Conservation (phyloP, 345 rosid species). For the Aquilaria malaccensis region DNA sequence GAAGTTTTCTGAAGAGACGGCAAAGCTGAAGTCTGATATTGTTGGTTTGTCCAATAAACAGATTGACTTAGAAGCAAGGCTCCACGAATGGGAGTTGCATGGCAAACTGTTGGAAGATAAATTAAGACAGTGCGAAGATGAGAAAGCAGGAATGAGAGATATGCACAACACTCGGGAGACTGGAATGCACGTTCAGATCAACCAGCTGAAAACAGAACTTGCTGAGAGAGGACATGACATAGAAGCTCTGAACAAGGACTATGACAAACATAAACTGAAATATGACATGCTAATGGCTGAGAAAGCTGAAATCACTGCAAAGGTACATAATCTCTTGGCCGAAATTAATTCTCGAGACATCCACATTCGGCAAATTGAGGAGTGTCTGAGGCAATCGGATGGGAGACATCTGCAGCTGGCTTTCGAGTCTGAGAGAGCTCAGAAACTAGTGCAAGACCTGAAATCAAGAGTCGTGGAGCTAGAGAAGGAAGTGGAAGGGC, state of each 20-base stretch:
- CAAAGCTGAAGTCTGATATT: constrained; percentile 41
- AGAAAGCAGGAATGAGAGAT: constrained; percentile 27
- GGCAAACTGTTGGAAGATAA: constrained; percentile 34
- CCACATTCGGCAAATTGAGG: constrained; percentile 34
- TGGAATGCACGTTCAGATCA: constrained; percentile 23
- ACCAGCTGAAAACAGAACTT: constrained; percentile 33
- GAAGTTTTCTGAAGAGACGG: constrained; percentile 45
- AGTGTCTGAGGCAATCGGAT: constrained; percentile 28
- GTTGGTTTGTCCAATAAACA: constrained; percentile 34
- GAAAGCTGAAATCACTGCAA: constrained; percentile 37
- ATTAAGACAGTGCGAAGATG: constrained; percentile 25
- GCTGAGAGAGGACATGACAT: constrained; percentile 22
- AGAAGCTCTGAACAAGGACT: constrained; percentile 34
- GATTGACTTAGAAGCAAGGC: constrained; percentile 25
- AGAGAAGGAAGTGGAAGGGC: constrained; percentile 47
- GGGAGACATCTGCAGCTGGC: constrained; percentile 26
- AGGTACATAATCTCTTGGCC: constrained; percentile 34
- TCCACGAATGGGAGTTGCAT: constrained; percentile 37
- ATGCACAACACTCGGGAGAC: constrained; percentile 19
- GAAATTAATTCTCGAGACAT: constrained; percentile 37
- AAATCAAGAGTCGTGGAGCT: constrained; percentile 33
- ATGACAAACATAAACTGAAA: constrained; percentile 30
- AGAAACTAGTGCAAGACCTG: constrained; percentile 28
- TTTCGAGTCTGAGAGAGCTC: constrained; percentile 23
- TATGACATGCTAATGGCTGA: constrained; percentile 44